Conservation (phyloP, 129 eudicot species). For the Lonicera japonica region DNA sequence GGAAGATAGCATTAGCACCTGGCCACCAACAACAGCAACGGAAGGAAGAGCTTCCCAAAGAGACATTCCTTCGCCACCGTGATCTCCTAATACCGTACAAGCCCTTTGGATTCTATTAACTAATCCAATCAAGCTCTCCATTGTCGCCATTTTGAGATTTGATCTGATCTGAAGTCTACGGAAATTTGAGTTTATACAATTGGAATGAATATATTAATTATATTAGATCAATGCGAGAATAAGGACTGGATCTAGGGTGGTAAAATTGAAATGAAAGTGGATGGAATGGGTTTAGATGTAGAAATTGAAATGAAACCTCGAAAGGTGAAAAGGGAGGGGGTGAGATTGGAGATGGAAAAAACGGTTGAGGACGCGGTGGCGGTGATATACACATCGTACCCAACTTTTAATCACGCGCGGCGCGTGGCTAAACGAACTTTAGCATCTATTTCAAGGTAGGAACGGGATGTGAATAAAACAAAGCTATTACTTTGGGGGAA, state of each 20-base stretch:
- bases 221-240: not conserved
- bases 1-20: slow-evolving; percentile 45
- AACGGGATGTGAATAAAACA: too few species aligned
- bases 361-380: slow-evolving; percentile 22
- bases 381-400: too few species aligned
- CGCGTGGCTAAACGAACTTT: too few species aligned
- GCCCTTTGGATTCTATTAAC: slow-evolving; percentile 92
- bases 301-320: slow-evolving; percentile 5
- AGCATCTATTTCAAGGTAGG: too few species aligned
- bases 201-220: too few species aligned
- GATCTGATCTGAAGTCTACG: not conserved
- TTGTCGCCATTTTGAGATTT: slow-evolving; percentile 48
- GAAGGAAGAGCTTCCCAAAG: slow-evolving; percentile 99
- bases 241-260: not conserved
- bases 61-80: slow-evolving; percentile 93
- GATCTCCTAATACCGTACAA: slow-evolving; percentile 94
- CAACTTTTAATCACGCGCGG: too few species aligned
- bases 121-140: slow-evolving; percentile 82
- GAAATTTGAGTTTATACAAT: too few species aligned
- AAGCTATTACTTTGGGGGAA: too few species aligned
- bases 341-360: slow-evolving; percentile 15
- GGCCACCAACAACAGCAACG: slow-evolving; percentile 99
- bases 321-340: slow-evolving; percentile 18
- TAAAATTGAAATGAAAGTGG: not conserved
- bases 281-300: slow-evolving; percentile 12